phyloP scores from a whole-genome alignment of 176 grass and related monocot species.

The Pharus latifolius region DNA sequence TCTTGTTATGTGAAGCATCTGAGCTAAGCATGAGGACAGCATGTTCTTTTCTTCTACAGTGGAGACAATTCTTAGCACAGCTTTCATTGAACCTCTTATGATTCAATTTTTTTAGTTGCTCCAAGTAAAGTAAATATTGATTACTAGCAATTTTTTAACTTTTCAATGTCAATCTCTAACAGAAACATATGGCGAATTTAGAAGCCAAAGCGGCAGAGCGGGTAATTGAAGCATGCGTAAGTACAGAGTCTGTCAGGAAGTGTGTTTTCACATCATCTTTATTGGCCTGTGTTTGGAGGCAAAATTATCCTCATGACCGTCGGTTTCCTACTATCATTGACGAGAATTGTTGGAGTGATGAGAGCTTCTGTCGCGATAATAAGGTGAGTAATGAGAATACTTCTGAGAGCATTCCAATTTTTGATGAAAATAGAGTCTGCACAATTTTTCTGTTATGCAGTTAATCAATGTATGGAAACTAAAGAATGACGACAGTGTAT shows the following conservation, averaged over 20 bases:
- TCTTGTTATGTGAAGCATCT: no score
- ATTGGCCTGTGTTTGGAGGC: conserved; percentile 71
- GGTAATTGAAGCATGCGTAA: conserved; percentile 77
- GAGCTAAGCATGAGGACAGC: no score
- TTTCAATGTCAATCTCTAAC: neutral
- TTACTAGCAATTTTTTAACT: neutral
- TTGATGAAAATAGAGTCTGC: no score
- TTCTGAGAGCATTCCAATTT: no score
- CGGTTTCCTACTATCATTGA: conserved; percentile 54
- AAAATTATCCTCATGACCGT: conserved; percentile 31
- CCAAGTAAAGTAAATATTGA: neutral
- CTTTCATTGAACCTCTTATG: no score
- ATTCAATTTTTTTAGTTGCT: neutral
- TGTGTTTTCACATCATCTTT: conserved; percentile 91
- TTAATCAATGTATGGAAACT: no score
- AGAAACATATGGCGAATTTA: conserved; percentile 88
- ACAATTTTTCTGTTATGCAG: neutral
- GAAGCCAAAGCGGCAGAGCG: conserved; percentile 77
- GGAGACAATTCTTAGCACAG: no score
- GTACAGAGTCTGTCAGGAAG: conserved; percentile 72
- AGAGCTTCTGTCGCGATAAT: conserved; percentile 79
- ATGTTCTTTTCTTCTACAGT: no score
- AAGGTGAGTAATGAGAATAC: conserved; percentile 36
- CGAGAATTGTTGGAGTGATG: conserved; percentile 96
- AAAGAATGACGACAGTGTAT: no score